phyloP scores from a whole-genome alignment of 2,329 filamentous ascomycete genomes.

The Alternaria gaisen region DNA sequence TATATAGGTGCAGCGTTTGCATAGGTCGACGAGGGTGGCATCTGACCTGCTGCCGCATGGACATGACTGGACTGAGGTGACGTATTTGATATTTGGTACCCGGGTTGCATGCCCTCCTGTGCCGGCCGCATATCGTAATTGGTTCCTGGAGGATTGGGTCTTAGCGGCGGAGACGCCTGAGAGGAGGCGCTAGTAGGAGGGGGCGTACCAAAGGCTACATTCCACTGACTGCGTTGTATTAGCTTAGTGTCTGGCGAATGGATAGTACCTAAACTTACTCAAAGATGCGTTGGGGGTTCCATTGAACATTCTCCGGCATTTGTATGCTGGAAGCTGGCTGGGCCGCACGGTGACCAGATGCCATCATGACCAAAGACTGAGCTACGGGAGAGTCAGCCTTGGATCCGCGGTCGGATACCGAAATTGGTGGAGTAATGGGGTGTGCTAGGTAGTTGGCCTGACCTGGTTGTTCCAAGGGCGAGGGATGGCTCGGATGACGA shows the following conservation, averaged over 20 bases:
- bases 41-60: conserved; percentile 39
- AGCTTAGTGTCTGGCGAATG: conserved; percentile 9
- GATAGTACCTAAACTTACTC: conserved; percentile 69
- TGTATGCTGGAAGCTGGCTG: conserved; percentile 63
- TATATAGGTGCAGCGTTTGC: conserved; percentile 44
- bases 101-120: conserved; percentile 44
- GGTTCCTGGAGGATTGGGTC: conserved; percentile 52
- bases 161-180: conserved; percentile 56
- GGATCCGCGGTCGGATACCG: conserved; percentile 73
- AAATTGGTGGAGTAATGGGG: conserved; percentile 83
- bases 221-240: conserved; percentile 78
- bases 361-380: conserved; percentile 77
- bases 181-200: conserved; percentile 53
- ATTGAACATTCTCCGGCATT: conserved; percentile 70
- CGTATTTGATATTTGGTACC: conserved; percentile 47
- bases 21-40: conserved; percentile 48
- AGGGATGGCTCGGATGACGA: conserved; percentile 58
- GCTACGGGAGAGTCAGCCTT: conserved; percentile 80
- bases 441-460: conserved; percentile 73
- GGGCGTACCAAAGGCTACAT: conserved; percentile 84
- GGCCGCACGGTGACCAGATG: conserved; percentile 62
- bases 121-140: conserved; percentile 50
- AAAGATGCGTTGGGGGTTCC: conserved; percentile 90
- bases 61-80: conserved; percentile 47
- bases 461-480: conserved; percentile 60